Base-by-base conservation (phyloP, 352 stramenopile species). In the Phytophthora rubi region DNA sequence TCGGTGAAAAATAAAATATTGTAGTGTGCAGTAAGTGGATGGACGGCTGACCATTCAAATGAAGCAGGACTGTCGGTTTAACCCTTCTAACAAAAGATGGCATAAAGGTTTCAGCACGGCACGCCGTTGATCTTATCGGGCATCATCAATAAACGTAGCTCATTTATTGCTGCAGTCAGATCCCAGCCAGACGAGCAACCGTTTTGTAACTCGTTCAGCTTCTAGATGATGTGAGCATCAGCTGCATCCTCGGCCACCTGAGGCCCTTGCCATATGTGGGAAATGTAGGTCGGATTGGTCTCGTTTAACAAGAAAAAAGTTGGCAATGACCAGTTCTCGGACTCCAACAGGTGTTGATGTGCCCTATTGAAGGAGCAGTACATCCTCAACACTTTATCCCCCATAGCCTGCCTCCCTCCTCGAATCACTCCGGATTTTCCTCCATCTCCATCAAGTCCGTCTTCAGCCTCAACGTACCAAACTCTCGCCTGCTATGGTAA, bases 341-440 rank as follows among this genome's bases (percentile, higher is more conserved):
- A 53, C 57, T 63, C 37, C 49, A 54, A 48, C 68, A 75, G 26
- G 51, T 75, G 68, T 54, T 63, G 42, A 42, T 15, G 39, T 42
- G 30, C 2, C 15, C 9, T 28, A 9, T 33, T 21, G 21, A 6
- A 7, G 5, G 9, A n/a, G 30, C 5, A 15, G 16, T 2, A 47
- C 28, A 53, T 45, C 62, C 55, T 58, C 47, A 47, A 48, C 30
- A 26, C 0, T 45, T 9, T 59, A n/a, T 21, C 39, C 39, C 39
- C 37, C 39, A 68, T 54, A 68, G 42, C 15, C 54, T 28, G 23
- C 12, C 13, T 28, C 2, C 39, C 35, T 21, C 0, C 13, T 51
- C n/a, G 26, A 56, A 18, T 6, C 69, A 76, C 55, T 72, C 45
- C 28, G 58, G 3, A 23, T 62, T 76, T 76, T 62, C 47, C 69